Evolutionary conservation across 441 rosid genomes (phyloP).

Genomic region (Rhodomyrtus psidioides): DNA sequence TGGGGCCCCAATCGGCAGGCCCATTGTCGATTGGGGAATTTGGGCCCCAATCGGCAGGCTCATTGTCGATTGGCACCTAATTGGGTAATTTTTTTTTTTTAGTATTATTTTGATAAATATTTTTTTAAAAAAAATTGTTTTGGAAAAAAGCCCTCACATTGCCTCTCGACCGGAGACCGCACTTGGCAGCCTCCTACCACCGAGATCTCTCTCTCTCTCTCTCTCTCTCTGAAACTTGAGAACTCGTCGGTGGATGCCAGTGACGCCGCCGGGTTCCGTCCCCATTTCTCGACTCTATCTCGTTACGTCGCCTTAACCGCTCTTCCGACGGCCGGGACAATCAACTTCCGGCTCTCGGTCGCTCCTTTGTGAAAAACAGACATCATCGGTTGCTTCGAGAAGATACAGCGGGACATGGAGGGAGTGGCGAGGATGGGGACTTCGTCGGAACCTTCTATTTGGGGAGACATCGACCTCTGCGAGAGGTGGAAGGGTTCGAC

Average conservation of each 20-base stretch:
- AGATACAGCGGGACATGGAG: background rate
- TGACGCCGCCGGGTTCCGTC: background rate
- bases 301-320: background rate
- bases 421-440: background rate
- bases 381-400: background rate
- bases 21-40: too few species aligned
- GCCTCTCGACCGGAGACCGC: background rate
- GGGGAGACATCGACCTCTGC: conserved; percentile 61
- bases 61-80: too few species aligned
- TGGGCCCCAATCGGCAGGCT: too few species aligned
- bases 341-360: background rate
- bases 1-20: too few species aligned
- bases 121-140: too few species aligned
- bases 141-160: background rate
- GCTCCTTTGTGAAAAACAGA: background rate
- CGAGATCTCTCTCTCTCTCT: too few species aligned
- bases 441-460: conserved; percentile 18
- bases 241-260: background rate
- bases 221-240: background rate
- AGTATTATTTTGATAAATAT: too few species aligned
- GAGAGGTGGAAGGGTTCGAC: conserved; percentile 44
- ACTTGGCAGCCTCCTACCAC: background rate
- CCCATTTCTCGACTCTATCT: background rate
- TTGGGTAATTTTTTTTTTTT: too few species aligned
- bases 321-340: background rate